Evolutionary conservation across 495 filamentous ascomycete species (phyloP).

Genomic region (Aspergillus coremiiformis): DNA sequence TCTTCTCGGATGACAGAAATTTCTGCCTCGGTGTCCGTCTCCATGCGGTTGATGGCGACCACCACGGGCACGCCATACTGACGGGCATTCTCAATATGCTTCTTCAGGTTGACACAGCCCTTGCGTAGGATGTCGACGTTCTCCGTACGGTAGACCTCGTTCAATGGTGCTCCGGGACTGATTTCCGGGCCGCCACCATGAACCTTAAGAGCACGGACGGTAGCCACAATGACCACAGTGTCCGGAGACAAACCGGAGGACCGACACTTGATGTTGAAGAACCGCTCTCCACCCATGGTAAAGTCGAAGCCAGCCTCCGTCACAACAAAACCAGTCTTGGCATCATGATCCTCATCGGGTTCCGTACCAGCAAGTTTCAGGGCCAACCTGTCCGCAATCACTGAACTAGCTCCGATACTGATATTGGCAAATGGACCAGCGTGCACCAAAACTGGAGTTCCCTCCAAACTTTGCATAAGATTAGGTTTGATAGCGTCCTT

Average conservation of each 20-base stretch:
- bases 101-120: conserved; percentile 88
- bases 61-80: conserved; percentile 91
- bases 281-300: conserved; percentile 98
- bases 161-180: conserved; percentile 70
- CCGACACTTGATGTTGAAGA: conserved; percentile 99
- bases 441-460: conserved; percentile 94
- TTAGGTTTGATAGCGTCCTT: conserved; percentile 98
- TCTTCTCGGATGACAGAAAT: conserved; percentile 83
- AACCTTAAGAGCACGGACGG: conserved; percentile 90
- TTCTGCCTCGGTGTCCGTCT: conserved; percentile 89
- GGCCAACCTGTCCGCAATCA: conserved; percentile 90
- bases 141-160: conserved; percentile 83
- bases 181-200: conserved; percentile 94
- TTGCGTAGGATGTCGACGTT: conserved; percentile 83
- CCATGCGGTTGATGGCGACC: conserved; percentile 94
- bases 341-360: conserved; percentile 77
- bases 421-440: conserved; percentile 98
- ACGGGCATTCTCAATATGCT: conserved; percentile 85
- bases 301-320: conserved; percentile 99
- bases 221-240: conserved; percentile 89
- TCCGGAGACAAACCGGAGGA: conserved; percentile 89
- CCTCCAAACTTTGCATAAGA: conserved; percentile 96
- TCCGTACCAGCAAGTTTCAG: conserved; percentile 95
- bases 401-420: conserved; percentile 89
- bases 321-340: conserved; percentile 89